These are phyloP conservation scores for Pelargonium myrrhifolium DNA, from an alignment of 441 rosid genomes.

Conservation along the genomic window DNA sequence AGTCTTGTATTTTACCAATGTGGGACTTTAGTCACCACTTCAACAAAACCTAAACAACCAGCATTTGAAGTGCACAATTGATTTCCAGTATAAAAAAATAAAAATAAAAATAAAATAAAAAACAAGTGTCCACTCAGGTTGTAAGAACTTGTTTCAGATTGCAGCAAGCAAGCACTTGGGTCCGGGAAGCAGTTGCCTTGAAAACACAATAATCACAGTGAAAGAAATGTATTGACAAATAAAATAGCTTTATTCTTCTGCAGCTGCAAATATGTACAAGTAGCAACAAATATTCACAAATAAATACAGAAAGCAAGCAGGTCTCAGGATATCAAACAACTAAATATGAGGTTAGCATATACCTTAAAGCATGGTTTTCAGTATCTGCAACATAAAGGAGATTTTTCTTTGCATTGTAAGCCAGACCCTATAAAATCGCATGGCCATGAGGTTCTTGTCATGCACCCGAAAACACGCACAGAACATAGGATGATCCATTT, in stretches of 20 bases:
- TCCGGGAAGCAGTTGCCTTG: not conserved
- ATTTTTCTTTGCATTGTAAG: slow-evolving; percentile 84
- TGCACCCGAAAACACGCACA: not conserved
- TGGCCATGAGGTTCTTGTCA: slow-evolving; percentile 11
- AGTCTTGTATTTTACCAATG: no score
- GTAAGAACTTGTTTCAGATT: not conserved
- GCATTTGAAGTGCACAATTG: not conserved
- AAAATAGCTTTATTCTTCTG: not conserved
- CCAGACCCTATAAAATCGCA: slow-evolving; percentile 60
- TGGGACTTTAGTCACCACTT: no score
- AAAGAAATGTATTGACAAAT: not conserved
- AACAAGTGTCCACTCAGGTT: not conserved
- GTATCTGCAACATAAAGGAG: slow-evolving; percentile 88
- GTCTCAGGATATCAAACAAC: slow-evolving; percentile 11
- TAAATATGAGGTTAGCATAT: slow-evolving; percentile 13
- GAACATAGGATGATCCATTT: slow-evolving; percentile 5
- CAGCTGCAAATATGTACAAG: not conserved
- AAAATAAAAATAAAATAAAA: not conserved
- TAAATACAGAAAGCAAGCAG: not conserved
- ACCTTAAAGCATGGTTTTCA: slow-evolving; percentile 96
- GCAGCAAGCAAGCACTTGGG: not conserved
- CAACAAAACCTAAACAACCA: not conserved
- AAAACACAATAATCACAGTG: not conserved
- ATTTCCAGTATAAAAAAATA: no score
- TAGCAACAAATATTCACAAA: not conserved